A percentile compares a stretch with the other conserved stretches of the same genome.
Evolutionary conservation across 148 eudicot genomes (phyloP).

Genomic region (Nepenthes gracilis): DNA sequence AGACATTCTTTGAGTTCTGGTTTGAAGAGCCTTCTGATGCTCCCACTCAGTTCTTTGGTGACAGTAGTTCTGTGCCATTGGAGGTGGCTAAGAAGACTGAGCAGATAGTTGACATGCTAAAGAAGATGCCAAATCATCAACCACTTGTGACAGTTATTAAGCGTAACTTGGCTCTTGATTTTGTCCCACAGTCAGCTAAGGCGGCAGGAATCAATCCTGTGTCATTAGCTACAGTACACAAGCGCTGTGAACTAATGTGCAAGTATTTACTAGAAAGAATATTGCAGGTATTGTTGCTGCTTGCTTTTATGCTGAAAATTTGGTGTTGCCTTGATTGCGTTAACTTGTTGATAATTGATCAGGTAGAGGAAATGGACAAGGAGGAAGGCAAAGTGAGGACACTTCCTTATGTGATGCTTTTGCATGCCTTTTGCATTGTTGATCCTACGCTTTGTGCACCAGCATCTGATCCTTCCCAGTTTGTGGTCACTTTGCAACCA

Average conservation of each 20-base stretch:
- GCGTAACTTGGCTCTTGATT: slow-evolving; percentile 92
- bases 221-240: slow-evolving; percentile 71
- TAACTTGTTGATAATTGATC: slow-evolving; percentile 4
- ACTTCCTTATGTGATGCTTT: slow-evolving; percentile 79
- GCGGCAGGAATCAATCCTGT: slow-evolving; percentile 80
- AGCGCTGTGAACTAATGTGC: slow-evolving; percentile 97
- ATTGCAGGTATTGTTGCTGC: slow-evolving; percentile 52
- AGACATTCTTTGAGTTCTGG: slow-evolving; percentile 98
- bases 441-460: slow-evolving; percentile 96
- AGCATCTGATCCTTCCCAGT: slow-evolving; percentile 94
- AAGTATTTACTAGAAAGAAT: slow-evolving; percentile 83
- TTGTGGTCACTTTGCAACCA: slow-evolving; percentile 91
- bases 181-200: slow-evolving; percentile 79
- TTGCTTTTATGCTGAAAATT: slow-evolving; percentile 4
- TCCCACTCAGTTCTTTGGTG: slow-evolving; percentile 46
- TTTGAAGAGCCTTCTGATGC: slow-evolving; percentile 83
- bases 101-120: slow-evolving; percentile 88
- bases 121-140: slow-evolving; percentile 78
- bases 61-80: slow-evolving; percentile 81
- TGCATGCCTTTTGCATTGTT: slow-evolving; percentile 90
- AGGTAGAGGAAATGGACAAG: slow-evolving; percentile 69
- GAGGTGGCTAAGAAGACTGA: slow-evolving; percentile 94
- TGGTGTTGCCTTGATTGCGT: slow-evolving; percentile 4
- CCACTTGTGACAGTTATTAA: slow-evolving; percentile 70
- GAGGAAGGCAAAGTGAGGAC: slow-evolving; percentile 62